phyloP scores from a whole-genome alignment of 352 stramenopile genomes.

The Elongisporangium undulatum region DNA sequence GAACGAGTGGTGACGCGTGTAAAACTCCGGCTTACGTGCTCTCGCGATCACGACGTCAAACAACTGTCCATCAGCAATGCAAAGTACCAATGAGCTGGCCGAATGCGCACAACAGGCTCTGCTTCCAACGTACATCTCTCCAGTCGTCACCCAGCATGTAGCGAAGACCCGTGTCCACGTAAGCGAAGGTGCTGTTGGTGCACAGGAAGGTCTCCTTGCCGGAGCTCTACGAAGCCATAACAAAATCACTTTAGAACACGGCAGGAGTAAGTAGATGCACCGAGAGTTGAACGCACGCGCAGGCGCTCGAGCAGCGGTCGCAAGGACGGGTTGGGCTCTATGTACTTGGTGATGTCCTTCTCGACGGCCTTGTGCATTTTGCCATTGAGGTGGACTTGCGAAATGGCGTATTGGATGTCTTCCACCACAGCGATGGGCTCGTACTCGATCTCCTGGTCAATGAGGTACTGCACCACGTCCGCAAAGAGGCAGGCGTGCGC shows the following conservation, averaged over 20 bases:
- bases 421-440: slow-evolving; percentile 85
- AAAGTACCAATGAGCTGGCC: neutral
- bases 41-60: slow-evolving; percentile 90
- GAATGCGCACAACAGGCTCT: neutral
- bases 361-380: slow-evolving; percentile 91
- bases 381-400: slow-evolving; percentile 88
- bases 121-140: slow-evolving; percentile 34
- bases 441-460: slow-evolving; percentile 88
- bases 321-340: slow-evolving; percentile 86
- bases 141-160: slow-evolving; percentile 92
- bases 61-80: slow-evolving; percentile 24
- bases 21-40: slow-evolving; percentile 91
- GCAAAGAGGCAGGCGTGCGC: slow-evolving; percentile 93
- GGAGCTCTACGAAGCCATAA: slow-evolving; percentile 32
- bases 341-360: slow-evolving; percentile 77
- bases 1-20: slow-evolving; percentile 81
- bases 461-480: slow-evolving; percentile 92
- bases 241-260: neutral
- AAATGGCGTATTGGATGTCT: slow-evolving; percentile 86
- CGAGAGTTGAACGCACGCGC: slow-evolving; percentile 15
- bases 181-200: slow-evolving; percentile 93
- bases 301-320: slow-evolving; percentile 80
- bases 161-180: slow-evolving; percentile 90
- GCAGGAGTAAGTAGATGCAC: no score
- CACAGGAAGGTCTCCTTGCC: slow-evolving; percentile 92